Base-by-base conservation (phyloP, 257 asterid species). In the Agastache rugosa region DNA sequence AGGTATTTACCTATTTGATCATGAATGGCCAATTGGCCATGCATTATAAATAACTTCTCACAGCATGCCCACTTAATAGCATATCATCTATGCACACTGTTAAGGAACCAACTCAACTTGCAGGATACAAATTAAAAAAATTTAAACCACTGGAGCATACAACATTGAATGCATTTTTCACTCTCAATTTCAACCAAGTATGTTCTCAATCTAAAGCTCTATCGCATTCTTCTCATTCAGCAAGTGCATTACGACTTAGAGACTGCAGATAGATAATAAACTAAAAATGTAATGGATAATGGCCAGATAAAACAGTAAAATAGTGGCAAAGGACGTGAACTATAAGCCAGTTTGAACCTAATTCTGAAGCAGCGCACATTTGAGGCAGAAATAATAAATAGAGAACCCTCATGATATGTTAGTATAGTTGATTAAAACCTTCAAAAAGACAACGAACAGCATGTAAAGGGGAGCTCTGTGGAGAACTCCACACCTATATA, bases 401-500 rank as follows among this genome's bases (percentile, higher is more conserved):
- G 29, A 63, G 22, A 44, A 15, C 63, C 59, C 55, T 44, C 50
- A 59, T 47, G 73, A 29, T 69, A 48, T 22, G 37, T 20, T 19
- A 29, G 20, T 31, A 37, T 9, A 7, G 20, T 35, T 66, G 63
- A 60, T 51, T 70, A 70, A 17, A 67, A 55, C 50, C 25, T 51
- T 35, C 15, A 61, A 41, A 47, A 54, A 51, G 39, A 69, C 4
- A 74, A 74, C 31, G 14, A 19, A 61, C 69, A 73, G 79, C 19
- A 69, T 50, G 31, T 25, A 50, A 59, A 67, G 37, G 67, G 47
- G 29, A 75, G 67, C 50, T 45, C 44, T 53, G 6, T 45, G 67
- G 44, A 72, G 61, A 73, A 78, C 62, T 75, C 39, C 58, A 63
- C 70, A 76, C 29, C 53, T 22, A 65, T 47, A 75, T 60, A 61